Evolutionary conservation across 1,139 yeast species (phyloP).

Genomic region (Groenewaldozyma sp.): DNA sequence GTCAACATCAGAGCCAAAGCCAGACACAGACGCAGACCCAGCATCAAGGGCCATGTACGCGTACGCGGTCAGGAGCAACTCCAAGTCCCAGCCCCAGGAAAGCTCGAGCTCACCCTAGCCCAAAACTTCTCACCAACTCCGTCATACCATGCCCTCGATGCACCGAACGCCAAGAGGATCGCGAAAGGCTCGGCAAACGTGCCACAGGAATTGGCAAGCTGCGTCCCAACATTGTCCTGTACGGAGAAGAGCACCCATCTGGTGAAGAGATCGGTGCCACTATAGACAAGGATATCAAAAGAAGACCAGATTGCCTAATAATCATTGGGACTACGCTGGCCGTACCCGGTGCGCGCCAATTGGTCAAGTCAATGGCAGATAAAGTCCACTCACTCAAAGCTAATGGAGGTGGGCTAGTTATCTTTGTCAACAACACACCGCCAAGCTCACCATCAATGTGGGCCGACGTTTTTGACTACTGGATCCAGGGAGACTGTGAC

Average conservation of each 20-base stretch:
- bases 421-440: slow-evolving; percentile 50
- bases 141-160: slow-evolving; percentile 62
- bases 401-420: slow-evolving; percentile 48
- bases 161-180: slow-evolving; percentile 40
- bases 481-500: slow-evolving; percentile 75
- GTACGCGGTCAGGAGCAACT: too few species aligned
- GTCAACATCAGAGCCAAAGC: slow-evolving; percentile 27
- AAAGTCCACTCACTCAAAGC: slow-evolving; percentile 35
- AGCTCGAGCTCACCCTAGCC: too few species aligned
- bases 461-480: slow-evolving; percentile 57
- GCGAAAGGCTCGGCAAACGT: slow-evolving; percentile 55
- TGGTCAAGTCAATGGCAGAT: slow-evolving; percentile 50
- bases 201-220: slow-evolving; percentile 53
- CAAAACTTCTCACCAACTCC: too few species aligned
- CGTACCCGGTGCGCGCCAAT: slow-evolving; percentile 61
- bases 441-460: slow-evolving; percentile 30
- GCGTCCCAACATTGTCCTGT: slow-evolving; percentile 66
- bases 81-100: too few species aligned
- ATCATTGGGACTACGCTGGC: slow-evolving; percentile 71
- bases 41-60: too few species aligned
- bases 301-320: slow-evolving; percentile 53
- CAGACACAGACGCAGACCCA: background rate
- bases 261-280: slow-evolving; percentile 57
- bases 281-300: slow-evolving; percentile 44
- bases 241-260: slow-evolving; percentile 73